Base-by-base conservation (phyloP, 768 basidiomycete species). In the Termitomyces bulborhizus region DNA sequence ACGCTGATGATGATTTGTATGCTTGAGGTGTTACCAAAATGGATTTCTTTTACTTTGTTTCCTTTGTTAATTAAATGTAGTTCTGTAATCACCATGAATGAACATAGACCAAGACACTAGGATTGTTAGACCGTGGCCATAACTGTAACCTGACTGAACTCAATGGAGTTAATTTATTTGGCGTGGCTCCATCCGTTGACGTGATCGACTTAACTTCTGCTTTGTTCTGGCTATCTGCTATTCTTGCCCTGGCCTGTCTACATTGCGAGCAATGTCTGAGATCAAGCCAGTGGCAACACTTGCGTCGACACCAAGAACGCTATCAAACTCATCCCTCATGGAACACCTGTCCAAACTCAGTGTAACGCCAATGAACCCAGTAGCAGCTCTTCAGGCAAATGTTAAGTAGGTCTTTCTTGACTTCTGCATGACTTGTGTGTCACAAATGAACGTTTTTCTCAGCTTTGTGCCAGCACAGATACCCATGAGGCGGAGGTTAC, bases 1-100 rank as follows among this genome's bases (percentile, higher is more conserved):
- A 97, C 60, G 75, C 84, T 3, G 94, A 96, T 64, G 94, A 97
- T 60, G 94, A 96, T 68, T 68, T 97, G 69, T 97, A 97, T 66
- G 92, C 93, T 57, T 96, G 69, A 73, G 8, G 8, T 24, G 32
- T 42, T 13, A 42, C 36, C 24, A 61, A 57, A 55, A 46, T 21
- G 46, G 24, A 55, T 53, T 18, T 36, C 24, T 29, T 36, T 4
- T 45, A 24, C 51, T 54, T 37, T 56, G 40, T 45, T 40, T 51
- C 3, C 18, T 42, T 37, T 39, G 13, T 44, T 39, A 56, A 45
- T 56, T 15, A 43, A 40, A 7, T 51, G 55, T 56, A 56, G 44
- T 52, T 43, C 27, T 55, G 53, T 54, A 37, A n/a, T 39, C 15
- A 27, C 12, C 31, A 53, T 47, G 46, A 52, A 53, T 55, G 56